These are phyloP conservation scores for Fusarium paranaense DNA, from an alignment of 2,329 filamentous ascomycete genomes.

Conservation along the genomic window DNA sequence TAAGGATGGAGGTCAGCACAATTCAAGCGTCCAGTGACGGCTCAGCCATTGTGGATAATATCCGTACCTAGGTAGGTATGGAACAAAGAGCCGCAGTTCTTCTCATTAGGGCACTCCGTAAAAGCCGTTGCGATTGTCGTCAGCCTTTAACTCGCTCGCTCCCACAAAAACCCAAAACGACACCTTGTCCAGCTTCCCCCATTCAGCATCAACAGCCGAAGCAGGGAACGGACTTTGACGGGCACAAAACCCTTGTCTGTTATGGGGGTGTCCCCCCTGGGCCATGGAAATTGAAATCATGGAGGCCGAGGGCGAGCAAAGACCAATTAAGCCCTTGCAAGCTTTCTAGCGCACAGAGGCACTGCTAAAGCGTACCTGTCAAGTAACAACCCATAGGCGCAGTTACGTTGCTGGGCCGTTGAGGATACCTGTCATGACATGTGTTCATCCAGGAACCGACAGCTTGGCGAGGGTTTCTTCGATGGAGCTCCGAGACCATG, in stretches of 20 bases:
- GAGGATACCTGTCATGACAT: conserved; percentile 17
- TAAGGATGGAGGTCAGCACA: neutral
- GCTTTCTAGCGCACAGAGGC: neutral
- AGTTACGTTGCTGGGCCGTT: neutral
- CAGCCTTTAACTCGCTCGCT: neutral
- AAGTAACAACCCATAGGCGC: neutral
- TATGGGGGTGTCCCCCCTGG: neutral
- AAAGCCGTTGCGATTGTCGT: neutral
- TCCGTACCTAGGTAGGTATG: neutral
- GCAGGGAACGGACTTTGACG: conserved; percentile 19
- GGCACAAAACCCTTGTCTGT: conserved; percentile 8
- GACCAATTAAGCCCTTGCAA: neutral
- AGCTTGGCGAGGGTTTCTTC: conserved; percentile 11
- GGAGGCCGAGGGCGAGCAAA: conserved; percentile 3
- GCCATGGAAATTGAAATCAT: conserved; percentile 4
- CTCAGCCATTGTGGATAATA: neutral
- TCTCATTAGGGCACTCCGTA: neutral
- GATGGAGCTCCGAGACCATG: conserved; percentile 11
- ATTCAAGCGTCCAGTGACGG: neutral
- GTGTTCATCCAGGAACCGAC: conserved; percentile 26
- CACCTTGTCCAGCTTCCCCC: conserved; percentile 5
- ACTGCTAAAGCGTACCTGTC: neutral
- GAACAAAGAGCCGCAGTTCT: neutral
- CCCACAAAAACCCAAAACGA: conserved; percentile 11
- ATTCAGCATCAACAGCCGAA: conserved; percentile 8